These are phyloP conservation scores for Blastomyces parvus DNA, from an alignment of 2,329 filamentous ascomycete species.

Conservation along the genomic window DNA sequence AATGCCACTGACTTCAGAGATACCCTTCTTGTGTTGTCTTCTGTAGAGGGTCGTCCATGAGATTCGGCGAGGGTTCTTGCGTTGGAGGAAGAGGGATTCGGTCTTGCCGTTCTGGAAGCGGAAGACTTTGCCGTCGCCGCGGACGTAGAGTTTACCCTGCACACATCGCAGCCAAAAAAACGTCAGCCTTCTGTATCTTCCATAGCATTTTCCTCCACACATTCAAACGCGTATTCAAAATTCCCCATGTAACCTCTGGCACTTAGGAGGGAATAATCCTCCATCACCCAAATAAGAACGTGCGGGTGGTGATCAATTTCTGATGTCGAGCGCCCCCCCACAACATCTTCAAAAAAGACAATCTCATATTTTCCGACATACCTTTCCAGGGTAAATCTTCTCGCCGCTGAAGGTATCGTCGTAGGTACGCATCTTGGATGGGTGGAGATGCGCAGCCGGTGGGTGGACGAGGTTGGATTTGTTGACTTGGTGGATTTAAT, in stretches of 20 bases:
- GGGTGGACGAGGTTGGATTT: constrained; percentile 27
- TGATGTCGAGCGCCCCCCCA: background rate
- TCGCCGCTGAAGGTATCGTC: constrained; percentile 67
- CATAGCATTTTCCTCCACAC: background rate
- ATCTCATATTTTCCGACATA: constrained; percentile 36
- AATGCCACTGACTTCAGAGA: constrained; percentile 80
- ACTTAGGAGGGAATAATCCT: background rate
- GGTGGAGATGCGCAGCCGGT: constrained; percentile 36
- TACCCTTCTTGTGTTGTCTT: constrained; percentile 99
- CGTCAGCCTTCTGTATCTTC: background rate
- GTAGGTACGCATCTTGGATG: constrained; percentile 63
- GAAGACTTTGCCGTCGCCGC: constrained; percentile 99
- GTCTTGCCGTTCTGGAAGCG: constrained; percentile 99
- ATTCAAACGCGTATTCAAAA: background rate
- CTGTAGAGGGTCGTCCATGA: constrained; percentile 97
- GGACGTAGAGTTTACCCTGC: constrained; percentile 98
- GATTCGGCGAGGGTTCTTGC: constrained; percentile 99
- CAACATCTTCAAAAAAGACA: background rate
- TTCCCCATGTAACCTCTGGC: background rate
- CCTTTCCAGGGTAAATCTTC: constrained; percentile 75
- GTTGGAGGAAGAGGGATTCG: constrained; percentile 99
- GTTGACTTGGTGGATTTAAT: constrained; percentile 29
- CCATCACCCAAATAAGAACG: background rate
- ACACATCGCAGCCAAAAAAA: constrained; percentile 24
- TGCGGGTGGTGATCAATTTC: background rate